Base-by-base conservation (phyloP, 148 eudicot genomes). In the Limonium bicolor region DNA sequence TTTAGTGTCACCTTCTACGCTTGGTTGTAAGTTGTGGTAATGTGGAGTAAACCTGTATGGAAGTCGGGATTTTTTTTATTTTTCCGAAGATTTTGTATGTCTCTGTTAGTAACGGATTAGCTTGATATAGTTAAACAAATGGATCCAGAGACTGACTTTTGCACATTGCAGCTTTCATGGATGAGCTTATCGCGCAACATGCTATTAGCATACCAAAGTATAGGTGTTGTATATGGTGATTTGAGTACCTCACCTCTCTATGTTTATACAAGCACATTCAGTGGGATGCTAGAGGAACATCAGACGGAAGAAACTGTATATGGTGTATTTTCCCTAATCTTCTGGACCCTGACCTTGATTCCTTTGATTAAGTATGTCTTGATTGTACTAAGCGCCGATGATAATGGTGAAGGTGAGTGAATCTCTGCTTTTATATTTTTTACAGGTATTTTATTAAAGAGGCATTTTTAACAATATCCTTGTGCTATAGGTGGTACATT, bases 141-240 rank as follows among this genome's bases (percentile, higher is more conserved):
- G n/a, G n/a, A n/a, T n/a, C n/a, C n/a, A n/a, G n/a, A n/a, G n/a
- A n/a, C n/a, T n/a, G n/a, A n/a, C n/a, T n/a, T n/a, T n/a, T n/a
- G n/a, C n/a, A n/a, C n/a, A 56, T 64, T 78, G 80, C 85, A 86
- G 96, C 26, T 69, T 53, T 48, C 77, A 39, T 67, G 66, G 82
- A 58, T 58, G 44, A 59, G 50, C 38, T 43, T 78, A 21, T 60
- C 85, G 13, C 65, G 66, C 60, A 68, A 70, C 69, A 58, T 90
- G 28, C 17, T 85, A n/a, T 73, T 90, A 39, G 94, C 99, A 19
- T 90, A 85, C 60, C 95, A 90, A 63, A 84, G 95, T 67, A 51
- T 90, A 54, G 95, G 99, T 42, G 87, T 90, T 54, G 93, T 90
- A 4, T 90, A 73, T 44, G 95, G 99, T 48, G 99, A 85, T 70